phyloP scores from a whole-genome alignment of 768 basidiomycete genomes.

The Arthromyces matolae region DNA sequence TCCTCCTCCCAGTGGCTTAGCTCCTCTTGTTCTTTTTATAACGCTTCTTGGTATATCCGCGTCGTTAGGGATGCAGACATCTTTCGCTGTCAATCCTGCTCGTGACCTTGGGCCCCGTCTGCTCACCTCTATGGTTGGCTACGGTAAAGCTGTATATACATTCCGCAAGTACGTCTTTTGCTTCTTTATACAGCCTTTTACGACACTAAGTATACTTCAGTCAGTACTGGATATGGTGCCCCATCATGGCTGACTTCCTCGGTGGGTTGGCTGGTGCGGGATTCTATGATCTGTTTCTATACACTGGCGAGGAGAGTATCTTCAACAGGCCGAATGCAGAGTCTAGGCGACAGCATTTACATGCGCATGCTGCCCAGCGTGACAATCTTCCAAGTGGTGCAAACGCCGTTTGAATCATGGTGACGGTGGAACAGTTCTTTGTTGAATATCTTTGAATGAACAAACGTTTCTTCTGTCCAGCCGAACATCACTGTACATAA shows the following conservation, averaged over 20 bases:
- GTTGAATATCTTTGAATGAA: neutral
- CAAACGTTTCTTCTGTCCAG: too few relatives aligned
- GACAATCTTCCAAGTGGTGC: constrained; percentile 10
- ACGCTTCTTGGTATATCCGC: constrained; percentile 52
- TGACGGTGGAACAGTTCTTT: neutral
- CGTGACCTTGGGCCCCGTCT: constrained; percentile 57
- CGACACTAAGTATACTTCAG: constrained; percentile 20
- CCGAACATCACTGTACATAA: too few relatives aligned
- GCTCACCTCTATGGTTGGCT: constrained; percentile 66
- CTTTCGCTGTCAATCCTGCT: constrained; percentile 40
- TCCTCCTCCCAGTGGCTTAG: constrained; percentile 46
- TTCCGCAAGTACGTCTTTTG: constrained; percentile 32
- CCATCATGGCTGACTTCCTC: constrained; percentile 52
- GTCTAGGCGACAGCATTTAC: constrained; percentile 10
- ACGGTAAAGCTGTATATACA: constrained; percentile 44
- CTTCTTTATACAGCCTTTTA: neutral
- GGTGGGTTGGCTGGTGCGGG: constrained; percentile 53
- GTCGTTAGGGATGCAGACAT: constrained; percentile 60
- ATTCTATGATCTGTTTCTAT: constrained; percentile 57
- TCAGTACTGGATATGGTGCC: constrained; percentile 77
- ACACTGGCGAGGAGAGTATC: constrained; percentile 51
- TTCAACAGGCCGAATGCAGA: constrained; percentile 39
- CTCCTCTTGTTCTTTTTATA: constrained; percentile 54
- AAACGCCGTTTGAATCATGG: constrained; percentile 7
- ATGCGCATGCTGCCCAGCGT: constrained; percentile 8